A percentile compares a stretch with the other conserved stretches of the same genome.
phyloP scores from a whole-genome alignment of 2,329 filamentous ascomycete species.

The Magnaporthiopsis rhizophila region DNA sequence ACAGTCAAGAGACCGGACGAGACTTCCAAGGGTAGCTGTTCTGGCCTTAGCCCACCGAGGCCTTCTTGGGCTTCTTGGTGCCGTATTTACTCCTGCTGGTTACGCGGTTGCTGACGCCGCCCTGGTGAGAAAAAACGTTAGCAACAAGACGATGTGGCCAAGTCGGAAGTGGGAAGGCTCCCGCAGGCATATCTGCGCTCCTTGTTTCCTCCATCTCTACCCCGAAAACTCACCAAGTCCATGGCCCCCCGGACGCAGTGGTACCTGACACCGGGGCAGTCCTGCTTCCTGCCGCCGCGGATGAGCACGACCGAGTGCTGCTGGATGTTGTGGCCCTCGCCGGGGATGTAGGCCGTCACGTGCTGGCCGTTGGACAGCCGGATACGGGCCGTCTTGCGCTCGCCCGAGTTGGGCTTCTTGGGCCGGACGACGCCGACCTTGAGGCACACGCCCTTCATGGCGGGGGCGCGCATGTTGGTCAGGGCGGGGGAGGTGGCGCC shows the following conservation, averaged over 20 bases:
- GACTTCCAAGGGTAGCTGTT: background rate
- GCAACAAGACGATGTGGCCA: background rate
- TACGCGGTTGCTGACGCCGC: slow-evolving; percentile 78
- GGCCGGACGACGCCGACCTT: slow-evolving; percentile 90
- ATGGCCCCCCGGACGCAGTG: slow-evolving; percentile 84
- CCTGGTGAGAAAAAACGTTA: slow-evolving; percentile 32
- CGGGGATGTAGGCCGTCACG: slow-evolving; percentile 89
- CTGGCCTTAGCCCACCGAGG: slow-evolving; percentile 38
- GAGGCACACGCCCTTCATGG: slow-evolving; percentile 92
- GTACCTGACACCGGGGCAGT: slow-evolving; percentile 98
- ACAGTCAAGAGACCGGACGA: background rate
- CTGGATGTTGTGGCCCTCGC: slow-evolving; percentile 97
- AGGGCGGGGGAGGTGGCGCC: slow-evolving; percentile 86
- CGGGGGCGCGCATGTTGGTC: slow-evolving; percentile 57
- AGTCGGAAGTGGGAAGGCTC: background rate
- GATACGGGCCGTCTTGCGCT: slow-evolving; percentile 91
- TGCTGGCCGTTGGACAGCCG: slow-evolving; percentile 79
- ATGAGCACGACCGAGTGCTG: slow-evolving; percentile 97
- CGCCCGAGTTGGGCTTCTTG: slow-evolving; percentile 98
- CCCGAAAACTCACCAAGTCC: slow-evolving; percentile 68
- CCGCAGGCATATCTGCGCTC: too few relatives aligned
- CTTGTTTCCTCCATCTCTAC: too few relatives aligned
- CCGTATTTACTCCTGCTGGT: slow-evolving; percentile 93
- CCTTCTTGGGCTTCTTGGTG: slow-evolving; percentile 95
- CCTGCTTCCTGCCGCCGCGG: slow-evolving; percentile 85